Conservation (phyloP, 495 filamentous ascomycete genomes). For the Clavariopsis aquatica region DNA sequence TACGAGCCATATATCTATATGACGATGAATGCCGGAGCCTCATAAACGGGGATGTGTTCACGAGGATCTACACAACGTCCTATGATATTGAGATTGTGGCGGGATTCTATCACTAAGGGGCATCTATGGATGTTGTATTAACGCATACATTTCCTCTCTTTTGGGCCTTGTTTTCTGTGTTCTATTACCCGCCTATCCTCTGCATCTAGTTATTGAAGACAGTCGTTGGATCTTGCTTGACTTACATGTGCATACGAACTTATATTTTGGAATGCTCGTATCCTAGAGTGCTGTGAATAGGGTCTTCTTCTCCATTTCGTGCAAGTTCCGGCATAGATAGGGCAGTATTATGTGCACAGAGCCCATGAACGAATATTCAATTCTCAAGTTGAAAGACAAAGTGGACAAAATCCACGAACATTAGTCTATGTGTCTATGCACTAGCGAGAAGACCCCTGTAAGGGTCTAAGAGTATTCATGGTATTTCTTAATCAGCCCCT, state of each 20-base stretch:
- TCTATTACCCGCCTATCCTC: too few relatives aligned
- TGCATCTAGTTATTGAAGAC: slow-evolving; percentile 57
- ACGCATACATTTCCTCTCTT: slow-evolving; percentile 43
- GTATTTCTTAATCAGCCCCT: too few relatives aligned
- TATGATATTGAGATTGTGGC: slow-evolving; percentile 63
- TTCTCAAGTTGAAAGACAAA: slow-evolving; percentile 1
- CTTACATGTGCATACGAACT: slow-evolving; percentile 58
- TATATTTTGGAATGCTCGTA: slow-evolving; percentile 65
- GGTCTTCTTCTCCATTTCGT: slow-evolving; percentile 55
- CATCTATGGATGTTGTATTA: slow-evolving; percentile 70
- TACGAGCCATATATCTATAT: too few relatives aligned
- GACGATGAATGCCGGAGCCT: too few relatives aligned
- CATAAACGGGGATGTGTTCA: too few relatives aligned
- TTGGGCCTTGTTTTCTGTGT: not conserved
- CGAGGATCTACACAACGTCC: slow-evolving; percentile 64
- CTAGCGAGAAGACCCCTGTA: not conserved
- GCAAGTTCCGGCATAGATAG: too few relatives aligned
- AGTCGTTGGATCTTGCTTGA: slow-evolving; percentile 65
- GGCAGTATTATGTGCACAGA: slow-evolving; percentile 31
- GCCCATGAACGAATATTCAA: not conserved
- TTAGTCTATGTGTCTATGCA: slow-evolving; percentile 1
- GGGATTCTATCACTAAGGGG: slow-evolving; percentile 64
- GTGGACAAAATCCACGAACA: slow-evolving; percentile 15
- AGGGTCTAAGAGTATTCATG: too few relatives aligned
- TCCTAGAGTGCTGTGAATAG: slow-evolving; percentile 61